Percentiles rank a stretch among this genome's conserved stretches.
Evolutionary conservation across 202 grass and related monocot genomes (phyloP).

Genomic region (Digitaria exilis): DNA sequence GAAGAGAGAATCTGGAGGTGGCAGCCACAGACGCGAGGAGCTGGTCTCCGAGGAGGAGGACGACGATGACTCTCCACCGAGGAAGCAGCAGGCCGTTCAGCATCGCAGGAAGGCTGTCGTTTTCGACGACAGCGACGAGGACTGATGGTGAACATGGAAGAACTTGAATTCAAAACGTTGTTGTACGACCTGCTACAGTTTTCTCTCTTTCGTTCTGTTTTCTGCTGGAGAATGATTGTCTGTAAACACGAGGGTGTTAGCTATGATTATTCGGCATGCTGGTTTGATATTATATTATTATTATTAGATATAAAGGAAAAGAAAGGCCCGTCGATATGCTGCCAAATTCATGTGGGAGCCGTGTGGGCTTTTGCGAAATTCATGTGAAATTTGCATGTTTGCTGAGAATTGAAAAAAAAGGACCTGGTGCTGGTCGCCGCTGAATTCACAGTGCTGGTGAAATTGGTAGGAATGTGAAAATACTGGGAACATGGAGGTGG

Average conservation of each 20-base stretch:
- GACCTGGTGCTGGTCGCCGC: not conserved
- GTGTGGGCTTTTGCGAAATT: not conserved
- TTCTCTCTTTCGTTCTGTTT: not conserved
- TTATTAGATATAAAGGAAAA: not conserved
- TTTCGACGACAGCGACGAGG: constrained; percentile 92
- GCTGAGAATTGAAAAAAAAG: not conserved
- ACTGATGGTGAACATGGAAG: not conserved
- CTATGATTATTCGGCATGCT: not conserved
- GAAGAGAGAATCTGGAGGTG: constrained; percentile 47
- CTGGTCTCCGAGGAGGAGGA: constrained; percentile 56
- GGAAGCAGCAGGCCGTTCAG: constrained; percentile 53
- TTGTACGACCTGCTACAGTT: not conserved
- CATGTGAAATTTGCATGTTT: not conserved
- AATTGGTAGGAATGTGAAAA: too few relatives aligned
- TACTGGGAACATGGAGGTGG: too few relatives aligned
- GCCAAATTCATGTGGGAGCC: too few relatives aligned
- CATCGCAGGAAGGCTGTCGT: constrained; percentile 69
- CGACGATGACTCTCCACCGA: constrained; percentile 68
- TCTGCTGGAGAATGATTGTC: not conserved
- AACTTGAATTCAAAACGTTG: not conserved
- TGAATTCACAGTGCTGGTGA: not conserved
- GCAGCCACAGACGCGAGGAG: constrained; percentile 56
- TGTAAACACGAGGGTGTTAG: not conserved
- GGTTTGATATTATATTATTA: not conserved
- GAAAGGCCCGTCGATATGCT: not conserved